A percentile compares a stretch with the other conserved stretches of the same genome.
phyloP scores from a whole-genome alignment of 139 green algal species.

The Gonium pectorale region DNA sequence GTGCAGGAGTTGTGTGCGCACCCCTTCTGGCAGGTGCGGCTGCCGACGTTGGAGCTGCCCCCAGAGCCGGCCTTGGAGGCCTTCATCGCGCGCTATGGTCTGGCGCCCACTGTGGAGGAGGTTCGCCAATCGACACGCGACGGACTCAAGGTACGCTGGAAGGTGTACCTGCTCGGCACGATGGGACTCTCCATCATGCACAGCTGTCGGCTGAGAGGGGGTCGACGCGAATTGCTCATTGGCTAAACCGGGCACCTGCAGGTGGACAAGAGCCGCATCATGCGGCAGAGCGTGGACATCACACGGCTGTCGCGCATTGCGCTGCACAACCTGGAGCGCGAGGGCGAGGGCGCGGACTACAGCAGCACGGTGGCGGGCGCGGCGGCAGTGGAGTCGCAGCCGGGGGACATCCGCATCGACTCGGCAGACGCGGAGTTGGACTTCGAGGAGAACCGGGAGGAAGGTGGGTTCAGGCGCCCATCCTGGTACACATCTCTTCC shows the following conservation, averaged over 20 bases:
- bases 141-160: conserved; percentile 10
- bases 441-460: conserved; percentile 77
- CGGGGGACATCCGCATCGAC: conserved; percentile 81
- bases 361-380: conserved; percentile 57
- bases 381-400: conserved; percentile 54
- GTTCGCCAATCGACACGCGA: conserved; percentile 32
- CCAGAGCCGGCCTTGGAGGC: conserved; percentile 78
- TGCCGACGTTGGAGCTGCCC: conserved; percentile 70
- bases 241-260: not conserved
- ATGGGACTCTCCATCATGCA: no score
- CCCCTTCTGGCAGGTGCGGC: conserved; percentile 75
- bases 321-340: conserved; percentile 84
- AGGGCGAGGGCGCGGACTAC: conserved; percentile 64
- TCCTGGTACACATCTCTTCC: no score
- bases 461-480: no score
- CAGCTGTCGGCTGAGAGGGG: no score
- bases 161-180: not conserved
- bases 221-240: not conserved
- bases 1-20: conserved; percentile 74
- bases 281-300: conserved; percentile 77
- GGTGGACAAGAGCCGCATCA: conserved; percentile 35
- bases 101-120: conserved; percentile 48
- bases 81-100: conserved; percentile 69
- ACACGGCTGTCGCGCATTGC: conserved; percentile 81
- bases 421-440: conserved; percentile 88